Base-by-base conservation (phyloP, 257 asterid species). In the Capsicum pubescens region DNA sequence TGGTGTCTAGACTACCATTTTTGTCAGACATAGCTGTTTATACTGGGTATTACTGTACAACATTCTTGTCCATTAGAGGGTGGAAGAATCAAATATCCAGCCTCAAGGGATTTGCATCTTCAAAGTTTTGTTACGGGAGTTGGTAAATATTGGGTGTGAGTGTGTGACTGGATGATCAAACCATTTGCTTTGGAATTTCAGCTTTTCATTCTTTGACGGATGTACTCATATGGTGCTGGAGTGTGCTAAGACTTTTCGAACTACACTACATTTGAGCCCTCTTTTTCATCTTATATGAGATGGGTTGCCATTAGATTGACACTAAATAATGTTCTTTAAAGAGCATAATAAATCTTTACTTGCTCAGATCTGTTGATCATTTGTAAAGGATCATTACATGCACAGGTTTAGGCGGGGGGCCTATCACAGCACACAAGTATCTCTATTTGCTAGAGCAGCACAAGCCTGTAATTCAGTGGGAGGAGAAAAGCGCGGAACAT, bases 371-470 rank as follows among this genome's bases (percentile, higher is more conserved):
- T 74, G 57, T 36, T 10, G 3, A 52, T 60, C 48, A 5, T n/a
- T 32, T 32, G 66, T n/a, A n/a, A 55, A 17, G 17, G 59, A 57
- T 76, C 26, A 32, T 11, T 67, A 32, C 6, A 74, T 81, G 77
- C 87, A 88, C 93, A 91, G 98, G 93, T 83, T 88, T 91, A 89
- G 99, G 98, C 7, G 97, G 99, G 55, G 99, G 97, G 9, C 93
- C 98, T 16, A 92, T 96, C 5, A 52, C 92, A 56, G 95, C 97
- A 77, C 91, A 93, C 67, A 97, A 96, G 85, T 96, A 92, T 87
- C 46, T 96, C 57, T 87, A 95, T 57, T 87, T 96, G 89, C 88
- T 96, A 86, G 97, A 96, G 91, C 86, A 89, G 89, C 94, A 96
- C 90, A 88, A 44, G 83, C 99, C 99, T 15, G 87, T 86, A 61